Evolutionary conservation across 768 basidiomycete species (phyloP).

Genomic region (Butyriboletus loyo): DNA sequence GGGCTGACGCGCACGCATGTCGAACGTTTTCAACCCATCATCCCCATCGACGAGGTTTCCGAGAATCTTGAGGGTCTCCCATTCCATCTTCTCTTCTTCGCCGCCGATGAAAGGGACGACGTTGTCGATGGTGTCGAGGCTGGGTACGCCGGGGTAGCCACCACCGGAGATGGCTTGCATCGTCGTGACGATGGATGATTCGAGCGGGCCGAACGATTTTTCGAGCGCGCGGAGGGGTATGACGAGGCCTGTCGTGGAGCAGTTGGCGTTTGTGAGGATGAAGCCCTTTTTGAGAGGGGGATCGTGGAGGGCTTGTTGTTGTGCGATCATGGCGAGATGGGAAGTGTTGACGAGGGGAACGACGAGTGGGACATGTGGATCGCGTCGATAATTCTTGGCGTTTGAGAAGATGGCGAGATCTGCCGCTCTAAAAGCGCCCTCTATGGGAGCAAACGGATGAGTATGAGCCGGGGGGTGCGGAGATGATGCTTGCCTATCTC

Average conservation of each 20-base stretch:
- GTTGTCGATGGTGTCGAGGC: constrained; percentile 93
- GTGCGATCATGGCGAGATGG: constrained; percentile 79
- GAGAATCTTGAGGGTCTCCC: constrained; percentile 97
- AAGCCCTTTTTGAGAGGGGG: constrained; percentile 79
- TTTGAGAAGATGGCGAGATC: constrained; percentile 95
- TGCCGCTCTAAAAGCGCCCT: constrained; percentile 80
- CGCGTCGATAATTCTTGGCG: constrained; percentile 92
- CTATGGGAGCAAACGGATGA: constrained; percentile 27
- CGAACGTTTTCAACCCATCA: constrained; percentile 61
- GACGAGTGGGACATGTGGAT: constrained; percentile 90
- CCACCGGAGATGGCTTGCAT: constrained; percentile 98
- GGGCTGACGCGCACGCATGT: constrained; percentile 77
- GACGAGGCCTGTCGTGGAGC: constrained; percentile 90
- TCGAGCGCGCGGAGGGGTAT: constrained; percentile 91
- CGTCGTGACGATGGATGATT: constrained; percentile 87
- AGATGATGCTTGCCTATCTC: constrained; percentile 71
- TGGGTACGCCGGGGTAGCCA: constrained; percentile 93
- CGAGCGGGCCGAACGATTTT: constrained; percentile 89
- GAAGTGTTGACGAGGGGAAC: constrained; percentile 92
- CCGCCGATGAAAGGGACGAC: constrained; percentile 91
- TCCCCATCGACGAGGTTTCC: constrained; percentile 69
- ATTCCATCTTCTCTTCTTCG: constrained; percentile 98
- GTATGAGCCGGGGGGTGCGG: neutral
- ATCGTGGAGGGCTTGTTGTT: constrained; percentile 70
- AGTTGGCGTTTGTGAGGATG: constrained; percentile 98